Evolutionary conservation across 1,284 basidiomycete species (phyloP).

Genomic region (Mycocalia duriaeana): DNA sequence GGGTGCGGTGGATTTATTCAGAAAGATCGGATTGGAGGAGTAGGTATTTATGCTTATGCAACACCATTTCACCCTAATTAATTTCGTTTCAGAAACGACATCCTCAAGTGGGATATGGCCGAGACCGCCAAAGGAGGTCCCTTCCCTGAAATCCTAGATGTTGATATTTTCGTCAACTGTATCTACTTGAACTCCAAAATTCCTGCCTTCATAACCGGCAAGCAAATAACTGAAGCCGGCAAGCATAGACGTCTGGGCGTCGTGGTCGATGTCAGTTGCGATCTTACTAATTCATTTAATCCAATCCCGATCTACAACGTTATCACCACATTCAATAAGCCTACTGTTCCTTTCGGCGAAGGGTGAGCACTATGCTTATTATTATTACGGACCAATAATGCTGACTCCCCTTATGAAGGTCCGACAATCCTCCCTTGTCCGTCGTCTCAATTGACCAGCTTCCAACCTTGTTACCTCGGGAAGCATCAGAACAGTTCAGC

Average conservation of each 20-base stretch:
- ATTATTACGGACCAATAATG: slow-evolving; percentile 1
- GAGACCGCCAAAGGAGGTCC: slow-evolving; percentile 98
- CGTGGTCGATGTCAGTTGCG: slow-evolving; percentile 97
- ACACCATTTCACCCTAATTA: too few species aligned
- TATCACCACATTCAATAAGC: slow-evolving; percentile 94
- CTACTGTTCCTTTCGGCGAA: slow-evolving; percentile 85
- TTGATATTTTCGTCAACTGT: slow-evolving; percentile 99
- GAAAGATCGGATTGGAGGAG: slow-evolving; percentile 91
- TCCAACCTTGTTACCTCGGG: slow-evolving; percentile 91
- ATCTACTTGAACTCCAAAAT: slow-evolving; percentile 93
- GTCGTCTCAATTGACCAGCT: slow-evolving; percentile 98
- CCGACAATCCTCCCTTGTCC: slow-evolving; percentile 62
- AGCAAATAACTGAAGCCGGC: slow-evolving; percentile 75
- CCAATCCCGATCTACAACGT: slow-evolving; percentile 94
- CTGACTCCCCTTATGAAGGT: slow-evolving; percentile 3
- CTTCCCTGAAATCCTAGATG: slow-evolving; percentile 93
- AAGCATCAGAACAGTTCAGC: slow-evolving; percentile 97
- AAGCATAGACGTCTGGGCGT: slow-evolving; percentile 68
- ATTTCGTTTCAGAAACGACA: slow-evolving; percentile 66
- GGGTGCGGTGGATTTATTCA: slow-evolving; percentile 94
- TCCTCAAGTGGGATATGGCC: slow-evolving; percentile 95
- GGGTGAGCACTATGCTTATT: slow-evolving; percentile 44
- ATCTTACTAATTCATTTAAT: slow-evolving; percentile 98
- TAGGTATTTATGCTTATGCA: too few species aligned
- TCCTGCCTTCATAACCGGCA: slow-evolving; percentile 80